Evolutionary conservation across 495 filamentous ascomycete species (phyloP).

Genomic region (Xylaria grammica): DNA sequence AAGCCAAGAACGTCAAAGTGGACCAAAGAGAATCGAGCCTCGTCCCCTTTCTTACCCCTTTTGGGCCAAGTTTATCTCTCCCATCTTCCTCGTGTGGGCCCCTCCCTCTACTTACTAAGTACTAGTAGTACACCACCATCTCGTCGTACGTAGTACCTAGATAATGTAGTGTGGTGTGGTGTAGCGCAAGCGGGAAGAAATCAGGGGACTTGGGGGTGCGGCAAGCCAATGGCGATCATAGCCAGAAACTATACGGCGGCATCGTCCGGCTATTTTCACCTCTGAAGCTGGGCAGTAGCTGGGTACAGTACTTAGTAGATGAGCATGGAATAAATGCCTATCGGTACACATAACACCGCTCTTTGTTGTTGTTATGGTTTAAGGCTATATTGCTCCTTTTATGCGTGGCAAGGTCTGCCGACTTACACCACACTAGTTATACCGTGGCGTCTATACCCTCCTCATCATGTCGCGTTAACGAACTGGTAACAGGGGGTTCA

Average conservation of each 20-base stretch:
- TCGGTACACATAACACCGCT: constrained; percentile 1
- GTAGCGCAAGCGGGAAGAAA: too few species aligned
- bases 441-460: constrained; percentile 10
- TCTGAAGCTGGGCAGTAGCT: constrained; percentile 4
- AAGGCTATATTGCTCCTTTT: constrained; percentile 4
- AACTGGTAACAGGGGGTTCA: too few species aligned
- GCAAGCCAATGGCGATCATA: constrained; percentile 5
- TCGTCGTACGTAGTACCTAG: too few species aligned
- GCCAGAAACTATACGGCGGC: not conserved
- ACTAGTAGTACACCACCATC: too few species aligned
- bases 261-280: constrained; percentile 18
- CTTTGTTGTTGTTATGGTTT: not conserved
- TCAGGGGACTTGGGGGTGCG: too few species aligned
- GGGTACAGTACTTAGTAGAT: not conserved
- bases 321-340: constrained; percentile 9
- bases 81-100: too few species aligned
- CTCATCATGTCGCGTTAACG: not conserved
- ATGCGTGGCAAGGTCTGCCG: not conserved
- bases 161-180: too few species aligned
- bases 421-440: not conserved
- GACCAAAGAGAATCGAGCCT: constrained; percentile 8
- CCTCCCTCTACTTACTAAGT: too few species aligned
- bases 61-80: constrained; percentile 5
- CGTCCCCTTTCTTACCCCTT: constrained; percentile 21
- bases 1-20: constrained; percentile 5